phyloP scores from a whole-genome alignment of 2,329 filamentous ascomycete species.

The Scopulariopsis brevicaulis region DNA sequence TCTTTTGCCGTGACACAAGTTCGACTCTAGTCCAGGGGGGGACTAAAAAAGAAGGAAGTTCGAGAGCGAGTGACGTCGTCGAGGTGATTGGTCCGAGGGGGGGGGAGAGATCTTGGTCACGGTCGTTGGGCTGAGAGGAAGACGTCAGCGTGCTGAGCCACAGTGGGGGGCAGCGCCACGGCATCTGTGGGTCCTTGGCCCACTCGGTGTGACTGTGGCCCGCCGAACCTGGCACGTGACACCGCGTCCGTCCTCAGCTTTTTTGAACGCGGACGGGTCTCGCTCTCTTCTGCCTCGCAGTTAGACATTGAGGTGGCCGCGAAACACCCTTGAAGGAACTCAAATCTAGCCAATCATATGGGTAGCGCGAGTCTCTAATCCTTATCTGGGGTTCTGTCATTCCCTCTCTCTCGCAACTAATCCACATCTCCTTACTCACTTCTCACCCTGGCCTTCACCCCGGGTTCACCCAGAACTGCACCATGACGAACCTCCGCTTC shows the following conservation, averaged over 20 bases:
- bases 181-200: neutral
- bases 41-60: neutral
- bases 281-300: neutral
- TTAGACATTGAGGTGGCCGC: too few relatives aligned
- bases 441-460: neutral
- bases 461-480: neutral
- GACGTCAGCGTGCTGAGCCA: constrained; percentile 4
- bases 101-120: neutral
- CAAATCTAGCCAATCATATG: too few relatives aligned
- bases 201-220: neutral
- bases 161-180: neutral
- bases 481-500: constrained; percentile 24
- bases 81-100: neutral
- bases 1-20: neutral
- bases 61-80: neutral
- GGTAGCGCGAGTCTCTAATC: too few relatives aligned
- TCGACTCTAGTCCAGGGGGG: neutral
- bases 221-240: neutral
- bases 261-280: neutral
- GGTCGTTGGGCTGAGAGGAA: neutral
- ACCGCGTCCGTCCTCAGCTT: neutral
- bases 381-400: neutral
- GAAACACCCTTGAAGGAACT: too few relatives aligned
- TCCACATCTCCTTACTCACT: neutral
- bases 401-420: neutral